These are phyloP conservation scores for Chaetothyriales sp. DNA, from an alignment of 2,329 filamentous ascomycete genomes.

Conservation along the genomic window DNA sequence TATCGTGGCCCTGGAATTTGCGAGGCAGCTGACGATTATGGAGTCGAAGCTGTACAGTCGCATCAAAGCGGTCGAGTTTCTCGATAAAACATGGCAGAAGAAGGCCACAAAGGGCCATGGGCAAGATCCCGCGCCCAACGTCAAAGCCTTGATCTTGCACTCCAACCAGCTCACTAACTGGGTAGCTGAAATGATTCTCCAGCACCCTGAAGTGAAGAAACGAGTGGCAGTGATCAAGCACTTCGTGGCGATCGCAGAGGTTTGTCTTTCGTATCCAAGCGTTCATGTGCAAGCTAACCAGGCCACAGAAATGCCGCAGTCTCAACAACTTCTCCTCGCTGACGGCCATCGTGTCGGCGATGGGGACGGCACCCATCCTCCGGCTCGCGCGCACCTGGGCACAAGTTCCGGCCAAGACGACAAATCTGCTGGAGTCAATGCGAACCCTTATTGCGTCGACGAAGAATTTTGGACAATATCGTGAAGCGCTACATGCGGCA, in stretches of 20 bases:
- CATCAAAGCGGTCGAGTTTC: slow-evolving; percentile 86
- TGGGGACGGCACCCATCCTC: slow-evolving; percentile 88
- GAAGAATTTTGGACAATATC: slow-evolving; percentile 95
- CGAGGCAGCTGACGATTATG: slow-evolving; percentile 92
- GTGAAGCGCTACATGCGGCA: slow-evolving; percentile 79
- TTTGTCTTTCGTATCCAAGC: slow-evolving; percentile 36
- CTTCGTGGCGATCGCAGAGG: slow-evolving; percentile 90
- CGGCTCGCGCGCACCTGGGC: slow-evolving; percentile 89
- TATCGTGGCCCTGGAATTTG: slow-evolving; percentile 90
- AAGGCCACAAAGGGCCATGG: slow-evolving; percentile 65
- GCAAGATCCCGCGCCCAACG: slow-evolving; percentile 76
- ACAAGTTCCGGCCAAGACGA: slow-evolving; percentile 75
- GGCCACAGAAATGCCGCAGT: slow-evolving; percentile 66
- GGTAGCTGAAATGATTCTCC: slow-evolving; percentile 98
- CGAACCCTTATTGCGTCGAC: slow-evolving; percentile 89
- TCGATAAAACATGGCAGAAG: slow-evolving; percentile 99
- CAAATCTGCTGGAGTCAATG: slow-evolving; percentile 73
- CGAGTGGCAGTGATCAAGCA: slow-evolving; percentile 96
- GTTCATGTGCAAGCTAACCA: slow-evolving; percentile 14
- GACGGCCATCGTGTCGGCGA: slow-evolving; percentile 91
- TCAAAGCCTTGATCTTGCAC: slow-evolving; percentile 91
- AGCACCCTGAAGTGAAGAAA: slow-evolving; percentile 87
- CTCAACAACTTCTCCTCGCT: slow-evolving; percentile 96
- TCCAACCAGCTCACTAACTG: slow-evolving; percentile 98
- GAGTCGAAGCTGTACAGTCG: slow-evolving; percentile 90